Conservation (phyloP, 768 basidiomycete species). For the Agaricus subrufescens region DNA sequence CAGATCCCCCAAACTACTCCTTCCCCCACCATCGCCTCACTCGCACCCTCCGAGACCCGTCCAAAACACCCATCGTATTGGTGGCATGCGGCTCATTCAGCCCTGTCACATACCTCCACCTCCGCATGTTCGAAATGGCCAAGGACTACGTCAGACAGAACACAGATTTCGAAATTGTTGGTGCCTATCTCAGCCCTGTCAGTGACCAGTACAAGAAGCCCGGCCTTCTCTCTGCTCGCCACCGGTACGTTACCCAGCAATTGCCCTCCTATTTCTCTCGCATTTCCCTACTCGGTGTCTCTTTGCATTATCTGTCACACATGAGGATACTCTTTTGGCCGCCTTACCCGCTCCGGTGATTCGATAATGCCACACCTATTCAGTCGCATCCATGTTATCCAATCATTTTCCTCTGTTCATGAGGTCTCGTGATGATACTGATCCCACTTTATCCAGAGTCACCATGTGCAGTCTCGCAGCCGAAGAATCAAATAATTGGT, state of each 20-base stretch:
- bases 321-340: background rate
- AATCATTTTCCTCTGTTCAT: background rate
- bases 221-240: conserved; percentile 80
- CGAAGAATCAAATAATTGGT: conserved; percentile 86
- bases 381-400: background rate
- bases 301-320: background rate
- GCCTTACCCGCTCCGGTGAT: conserved; percentile 13
- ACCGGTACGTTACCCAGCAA: conserved; percentile 62
- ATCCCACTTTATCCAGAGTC: conserved; percentile 45
- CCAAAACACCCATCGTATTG: conserved; percentile 84
- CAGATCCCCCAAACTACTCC: conserved; percentile 59
- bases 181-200: conserved; percentile 95
- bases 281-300: background rate
- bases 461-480: conserved; percentile 88
- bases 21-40: conserved; percentile 66
- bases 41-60: conserved; percentile 50
- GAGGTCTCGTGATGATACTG: conserved; percentile 17
- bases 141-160: conserved; percentile 92
- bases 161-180: conserved; percentile 90
- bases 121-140: conserved; percentile 99
- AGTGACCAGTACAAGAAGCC: conserved; percentile 96
- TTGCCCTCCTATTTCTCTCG: background rate
- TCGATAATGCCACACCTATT: conserved; percentile 15
- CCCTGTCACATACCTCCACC: conserved; percentile 94
- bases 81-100: conserved; percentile 98